Evolutionary conservation across 2,329 filamentous ascomycete genomes (phyloP), one percentile per base, ranked within the genome.

Genomic region (Aureobasidium leucospermi): DNA sequence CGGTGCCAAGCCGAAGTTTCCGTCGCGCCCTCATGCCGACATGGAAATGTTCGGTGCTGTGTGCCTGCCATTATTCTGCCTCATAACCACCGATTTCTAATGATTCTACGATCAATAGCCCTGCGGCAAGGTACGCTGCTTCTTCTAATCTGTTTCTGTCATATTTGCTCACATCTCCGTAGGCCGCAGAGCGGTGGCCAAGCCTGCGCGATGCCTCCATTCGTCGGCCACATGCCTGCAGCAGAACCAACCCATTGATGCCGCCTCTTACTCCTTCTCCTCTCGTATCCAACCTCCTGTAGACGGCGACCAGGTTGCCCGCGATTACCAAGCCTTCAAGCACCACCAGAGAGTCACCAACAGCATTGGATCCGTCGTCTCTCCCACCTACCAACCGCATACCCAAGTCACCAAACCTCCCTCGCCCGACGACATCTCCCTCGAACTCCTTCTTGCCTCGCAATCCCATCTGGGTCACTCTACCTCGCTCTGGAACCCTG

Each of bases 381-480:
- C 65, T 59, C 76, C 77, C 43, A 79, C 81, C 61, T 92, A 93
- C 74, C 73, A 81, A 62, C 87, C 88, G 3, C 79, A 82, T 65
- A 77, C 83, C 59, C 76, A 95, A 58, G 77, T 92, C 63, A 78
- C 76, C 61, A 81, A 90, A 69, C 92, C 94, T 3, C 91, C 91
- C 1, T 76, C 76, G 41, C 87, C 90, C 28, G 80, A 86, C 71
- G 88, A 96, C 69, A 83, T 97, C 62, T 92, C 91, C 49, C 85
- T 99, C 61, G 92, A 96, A 78, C 82, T 96, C 63, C 84, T 99
- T 63, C 86, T 96, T 79, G 89, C 91, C 47, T 85, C 87, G 34
- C 90, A 96, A 76, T 85, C 85, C 58, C 91, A 96, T 75, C 85
- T 97, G 73, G 94, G 94, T 63, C 94, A 99, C 76, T 84, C 89